A percentile compares a stretch with the other conserved stretches of the same genome.
These are phyloP conservation scores for Venturiaceae sp. DNA, from an alignment of 2,329 filamentous ascomycete genomes.

Conservation along the genomic window DNA sequence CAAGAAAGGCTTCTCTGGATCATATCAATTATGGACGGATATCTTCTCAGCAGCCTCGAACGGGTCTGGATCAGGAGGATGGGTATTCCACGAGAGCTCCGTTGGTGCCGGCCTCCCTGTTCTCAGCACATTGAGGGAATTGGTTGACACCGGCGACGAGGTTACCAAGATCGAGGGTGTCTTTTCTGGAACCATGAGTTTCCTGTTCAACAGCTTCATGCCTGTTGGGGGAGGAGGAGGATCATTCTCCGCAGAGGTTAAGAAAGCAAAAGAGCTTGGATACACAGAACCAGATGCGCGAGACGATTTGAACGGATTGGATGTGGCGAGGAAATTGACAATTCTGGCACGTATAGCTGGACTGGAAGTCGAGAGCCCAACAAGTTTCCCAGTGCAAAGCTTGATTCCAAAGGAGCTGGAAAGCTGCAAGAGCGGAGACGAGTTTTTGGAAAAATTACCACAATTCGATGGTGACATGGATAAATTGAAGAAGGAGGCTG, in stretches of 20 bases:
- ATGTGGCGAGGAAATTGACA: constrained; percentile 91
- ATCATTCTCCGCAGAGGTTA: constrained; percentile 78
- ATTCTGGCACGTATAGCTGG: constrained; percentile 85
- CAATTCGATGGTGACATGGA: constrained; percentile 89
- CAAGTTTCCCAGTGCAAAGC: constrained; percentile 86
- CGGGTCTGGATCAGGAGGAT: constrained; percentile 42
- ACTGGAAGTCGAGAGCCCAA: constrained; percentile 70
- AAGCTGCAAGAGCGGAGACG: constrained; percentile 62
- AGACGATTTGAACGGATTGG: constrained; percentile 78
- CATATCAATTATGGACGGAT: constrained; percentile 71
- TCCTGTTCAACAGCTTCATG: constrained; percentile 95
- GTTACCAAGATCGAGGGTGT: constrained; percentile 92
- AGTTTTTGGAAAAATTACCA: constrained; percentile 74
- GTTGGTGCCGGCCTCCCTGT: constrained; percentile 90
- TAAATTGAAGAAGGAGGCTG: constrained; percentile 71
- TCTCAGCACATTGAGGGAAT: constrained; percentile 84
- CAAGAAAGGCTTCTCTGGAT: constrained; percentile 93
- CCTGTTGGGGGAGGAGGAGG: constrained; percentile 70
- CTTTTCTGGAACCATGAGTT: constrained; percentile 95
- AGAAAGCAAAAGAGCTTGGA: constrained; percentile 82
- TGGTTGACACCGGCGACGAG: constrained; percentile 88
- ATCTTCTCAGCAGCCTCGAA: constrained; percentile 68
- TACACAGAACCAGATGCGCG: constrained; percentile 86
- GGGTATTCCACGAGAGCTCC: constrained; percentile 90
- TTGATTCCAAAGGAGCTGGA: constrained; percentile 85